Evolutionary conservation across 805 yeast species (phyloP).

Genomic region (Suhomyces kilbournensis): DNA sequence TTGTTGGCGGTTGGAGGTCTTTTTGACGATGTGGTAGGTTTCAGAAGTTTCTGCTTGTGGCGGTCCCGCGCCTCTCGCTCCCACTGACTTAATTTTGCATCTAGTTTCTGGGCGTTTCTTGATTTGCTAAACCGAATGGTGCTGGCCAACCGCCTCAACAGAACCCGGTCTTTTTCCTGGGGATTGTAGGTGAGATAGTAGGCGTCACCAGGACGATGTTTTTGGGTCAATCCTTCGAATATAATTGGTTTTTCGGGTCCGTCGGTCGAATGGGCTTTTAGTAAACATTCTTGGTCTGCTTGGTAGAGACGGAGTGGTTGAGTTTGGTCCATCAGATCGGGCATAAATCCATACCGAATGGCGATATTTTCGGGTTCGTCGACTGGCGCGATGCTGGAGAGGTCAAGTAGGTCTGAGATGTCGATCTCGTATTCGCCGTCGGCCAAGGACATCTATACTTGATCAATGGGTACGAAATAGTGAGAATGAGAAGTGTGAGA

Average conservation of each 20-base stretch:
- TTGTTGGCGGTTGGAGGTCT: slow-evolving; percentile 12
- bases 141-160: slow-evolving; percentile 25
- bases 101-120: slow-evolving; percentile 32
- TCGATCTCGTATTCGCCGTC: slow-evolving; percentile 47
- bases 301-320: slow-evolving; percentile 34
- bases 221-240: slow-evolving; percentile 39
- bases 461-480: no score
- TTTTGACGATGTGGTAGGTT: background rate
- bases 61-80: slow-evolving; percentile 10
- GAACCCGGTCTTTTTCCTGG: slow-evolving; percentile 12
- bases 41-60: background rate
- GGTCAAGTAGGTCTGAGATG: slow-evolving; percentile 20
- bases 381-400: slow-evolving; percentile 8
- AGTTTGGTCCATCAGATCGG: slow-evolving; percentile 39
- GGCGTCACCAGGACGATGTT: slow-evolving; percentile 22
- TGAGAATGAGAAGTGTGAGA: background rate
- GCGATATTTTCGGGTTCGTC: slow-evolving; percentile 20
- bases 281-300: slow-evolving; percentile 29
- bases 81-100: slow-evolving; percentile 22
- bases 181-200: slow-evolving; percentile 28
- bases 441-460: slow-evolving; percentile 31
- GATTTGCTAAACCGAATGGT: slow-evolving; percentile 38
- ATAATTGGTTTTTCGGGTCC: slow-evolving; percentile 23
- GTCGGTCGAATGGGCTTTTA: slow-evolving; percentile 29
- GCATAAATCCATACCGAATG: slow-evolving; percentile 40